Evolutionary conservation across 1,139 yeast genomes (phyloP).

Genomic region (Candida buenavistaensis): DNA sequence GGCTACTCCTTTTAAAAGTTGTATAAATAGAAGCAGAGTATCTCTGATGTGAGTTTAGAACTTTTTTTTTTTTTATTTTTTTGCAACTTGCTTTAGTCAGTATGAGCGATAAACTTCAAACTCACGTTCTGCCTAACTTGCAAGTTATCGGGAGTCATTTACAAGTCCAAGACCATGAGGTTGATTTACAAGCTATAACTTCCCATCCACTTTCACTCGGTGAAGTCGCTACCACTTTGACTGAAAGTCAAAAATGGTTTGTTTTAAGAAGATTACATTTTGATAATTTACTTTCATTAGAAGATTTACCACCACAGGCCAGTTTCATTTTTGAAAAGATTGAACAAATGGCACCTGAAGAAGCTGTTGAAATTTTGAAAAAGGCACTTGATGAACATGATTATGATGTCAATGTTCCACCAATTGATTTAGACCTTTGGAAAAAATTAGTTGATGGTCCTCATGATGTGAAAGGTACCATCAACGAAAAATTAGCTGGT

Average conservation of each 20-base stretch:
- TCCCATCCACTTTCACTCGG: conserved; percentile 20
- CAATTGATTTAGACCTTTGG: conserved; percentile 27
- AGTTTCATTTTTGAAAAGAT: conserved; percentile 31
- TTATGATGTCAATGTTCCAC: conserved; percentile 42
- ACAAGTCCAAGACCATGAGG: conserved; percentile 18
- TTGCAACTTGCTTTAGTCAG: too few relatives aligned
- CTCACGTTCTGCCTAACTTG: too few relatives aligned
- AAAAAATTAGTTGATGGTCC: conserved; percentile 16
- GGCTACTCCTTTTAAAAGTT: too few relatives aligned
- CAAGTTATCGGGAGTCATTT: conserved; percentile 1
- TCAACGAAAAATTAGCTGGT: conserved; percentile 11
- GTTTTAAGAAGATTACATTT: conserved; percentile 27
- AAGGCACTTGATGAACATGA: conserved; percentile 18
- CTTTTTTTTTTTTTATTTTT: too few relatives aligned
- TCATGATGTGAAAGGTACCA: not conserved
- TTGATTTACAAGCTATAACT: conserved; percentile 22
- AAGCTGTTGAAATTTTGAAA: conserved; percentile 21
- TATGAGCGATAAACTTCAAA: too few relatives aligned
- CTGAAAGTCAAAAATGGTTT: conserved; percentile 25
- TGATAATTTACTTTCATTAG: conserved; percentile 24
- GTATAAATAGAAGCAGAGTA: too few relatives aligned
- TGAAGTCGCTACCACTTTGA: conserved; percentile 24
- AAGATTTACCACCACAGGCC: conserved; percentile 27
- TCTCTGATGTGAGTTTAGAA: too few relatives aligned
- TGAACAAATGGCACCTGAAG: conserved; percentile 19